Conservation (phyloP, 164 flowering plant species). For the Magnolia changhungtana region DNA sequence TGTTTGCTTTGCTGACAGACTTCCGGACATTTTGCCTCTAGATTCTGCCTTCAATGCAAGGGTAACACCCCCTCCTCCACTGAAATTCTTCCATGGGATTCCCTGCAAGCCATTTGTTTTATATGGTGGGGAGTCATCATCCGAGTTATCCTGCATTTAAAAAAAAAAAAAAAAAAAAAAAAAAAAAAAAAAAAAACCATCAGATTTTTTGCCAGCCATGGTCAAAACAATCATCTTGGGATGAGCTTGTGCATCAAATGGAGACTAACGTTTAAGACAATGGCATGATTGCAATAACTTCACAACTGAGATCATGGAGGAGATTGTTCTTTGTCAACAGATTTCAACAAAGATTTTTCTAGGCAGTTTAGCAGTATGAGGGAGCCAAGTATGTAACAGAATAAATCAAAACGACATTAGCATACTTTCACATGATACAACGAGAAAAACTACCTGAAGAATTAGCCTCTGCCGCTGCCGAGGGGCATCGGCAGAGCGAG, state of each 20-base stretch:
- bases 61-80: constrained; percentile 36
- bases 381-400: neutral
- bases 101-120: constrained; percentile 57
- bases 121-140: constrained; percentile 31
- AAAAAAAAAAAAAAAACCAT: neutral
- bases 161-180: neutral
- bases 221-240: neutral
- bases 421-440: neutral
- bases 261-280: too few species aligned
- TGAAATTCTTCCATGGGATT: constrained; percentile 74
- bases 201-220: neutral
- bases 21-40: constrained; percentile 40
- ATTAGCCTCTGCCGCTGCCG: constrained; percentile 33
- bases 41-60: constrained; percentile 36
- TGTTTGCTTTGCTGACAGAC: constrained; percentile 33
- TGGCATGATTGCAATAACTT: neutral
- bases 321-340: neutral
- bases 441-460: constrained; percentile 30
- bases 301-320: neutral
- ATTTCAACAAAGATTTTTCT: neutral
- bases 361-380: neutral
- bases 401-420: neutral
- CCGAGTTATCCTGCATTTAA: constrained; percentile 44
- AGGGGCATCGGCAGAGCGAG: constrained; percentile 34
- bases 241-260: neutral